Percentiles rank a stretch among this genome's conserved stretches.
phyloP scores from a whole-genome alignment of 352 stramenopile species.

The Thalassiosira ordinaria region DNA sequence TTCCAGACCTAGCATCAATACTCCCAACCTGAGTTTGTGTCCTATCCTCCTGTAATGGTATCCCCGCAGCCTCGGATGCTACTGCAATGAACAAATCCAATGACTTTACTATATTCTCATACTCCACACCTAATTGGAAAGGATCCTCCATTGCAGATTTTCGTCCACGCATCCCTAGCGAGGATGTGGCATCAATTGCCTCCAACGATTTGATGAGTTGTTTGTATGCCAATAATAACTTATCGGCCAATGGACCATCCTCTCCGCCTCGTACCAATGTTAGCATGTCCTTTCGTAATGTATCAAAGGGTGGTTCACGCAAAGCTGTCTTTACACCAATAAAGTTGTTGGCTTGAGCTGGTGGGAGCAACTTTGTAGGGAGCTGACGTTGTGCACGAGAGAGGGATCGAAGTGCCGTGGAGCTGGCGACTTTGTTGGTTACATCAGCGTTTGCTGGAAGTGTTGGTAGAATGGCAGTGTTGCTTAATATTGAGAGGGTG shows the following conservation, averaged over 20 bases:
- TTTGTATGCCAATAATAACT: constrained; percentile 53
- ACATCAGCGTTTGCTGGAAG: constrained; percentile 60
- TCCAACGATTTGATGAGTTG: constrained; percentile 57
- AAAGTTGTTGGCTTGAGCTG: constrained; percentile 49
- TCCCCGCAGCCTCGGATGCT: constrained; percentile 11
- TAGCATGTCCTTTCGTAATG: constrained; percentile 53
- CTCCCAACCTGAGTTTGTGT: too few relatives aligned
- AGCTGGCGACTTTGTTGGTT: constrained; percentile 67
- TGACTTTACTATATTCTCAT: constrained; percentile 30
- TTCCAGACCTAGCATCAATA: too few relatives aligned
- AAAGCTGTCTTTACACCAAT: constrained; percentile 43
- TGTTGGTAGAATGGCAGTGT: too few relatives aligned
- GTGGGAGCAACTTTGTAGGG: constrained; percentile 22
- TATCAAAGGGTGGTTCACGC: constrained; percentile 40
- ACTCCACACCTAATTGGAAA: constrained; percentile 21
- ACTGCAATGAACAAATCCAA: constrained; percentile 29
- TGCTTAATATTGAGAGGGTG: too few relatives aligned
- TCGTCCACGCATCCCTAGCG: constrained; percentile 36
- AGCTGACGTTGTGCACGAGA: constrained; percentile 53
- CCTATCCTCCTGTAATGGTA: constrained; percentile 35
- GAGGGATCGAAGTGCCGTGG: constrained; percentile 51
- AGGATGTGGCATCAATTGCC: constrained; percentile 53
- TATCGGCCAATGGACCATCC: constrained; percentile 59
- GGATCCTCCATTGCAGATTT: constrained; percentile 24
- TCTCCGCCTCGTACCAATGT: constrained; percentile 57